Base-by-base conservation (phyloP, 2,329 filamentous ascomycete species). In the Dryadomyces quercus-mongolicae region DNA sequence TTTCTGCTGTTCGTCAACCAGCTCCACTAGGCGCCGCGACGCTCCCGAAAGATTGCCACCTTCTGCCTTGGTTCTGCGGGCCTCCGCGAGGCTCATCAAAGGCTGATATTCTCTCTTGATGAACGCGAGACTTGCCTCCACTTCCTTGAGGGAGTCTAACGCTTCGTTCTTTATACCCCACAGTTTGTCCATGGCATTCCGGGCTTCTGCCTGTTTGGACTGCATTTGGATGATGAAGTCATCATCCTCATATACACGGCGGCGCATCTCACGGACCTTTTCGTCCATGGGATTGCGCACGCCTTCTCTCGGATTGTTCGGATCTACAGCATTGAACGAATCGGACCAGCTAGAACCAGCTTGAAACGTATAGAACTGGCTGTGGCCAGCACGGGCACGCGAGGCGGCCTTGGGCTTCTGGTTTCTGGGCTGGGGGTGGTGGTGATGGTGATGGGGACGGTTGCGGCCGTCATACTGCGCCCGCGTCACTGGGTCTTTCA, bases 401-500 rank as follows among this genome's bases (percentile, higher is more conserved):
- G 25, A 5, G 25, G 25, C 25, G 4, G 25, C 25, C 25, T 31
- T 8, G 25, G 25, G 25, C 25, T 8, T 5, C 25, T 31, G 25
- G 4, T 31, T 8, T 31, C 25, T 42, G 3, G 38, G 38, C 38
- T 42, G 38, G 38, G 38, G 38, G 5, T 12, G 16, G 38, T 5
- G 38, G 38, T 5, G 12, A 42, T 12, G 38, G 38, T n/a, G 15
- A 5, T 6, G 31, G 38, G 3, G 15, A 5, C 2, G 31, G n/a
- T 34, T 2, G 25, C 25, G 13, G 44, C 40, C 15, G 45, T 62
- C 54, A 42, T 62, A 61, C 2, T 45, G 42, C 4, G 20, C 25
- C 1, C 61, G 58, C 36, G 46, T 43, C 3, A 21, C 7, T 2
- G 54, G 48, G 31, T 64, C 59, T 3, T 36, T 57, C 16, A 64